phyloP scores from a whole-genome alignment of 306 rosid genomes.

The Arachis hypogaea region DNA sequence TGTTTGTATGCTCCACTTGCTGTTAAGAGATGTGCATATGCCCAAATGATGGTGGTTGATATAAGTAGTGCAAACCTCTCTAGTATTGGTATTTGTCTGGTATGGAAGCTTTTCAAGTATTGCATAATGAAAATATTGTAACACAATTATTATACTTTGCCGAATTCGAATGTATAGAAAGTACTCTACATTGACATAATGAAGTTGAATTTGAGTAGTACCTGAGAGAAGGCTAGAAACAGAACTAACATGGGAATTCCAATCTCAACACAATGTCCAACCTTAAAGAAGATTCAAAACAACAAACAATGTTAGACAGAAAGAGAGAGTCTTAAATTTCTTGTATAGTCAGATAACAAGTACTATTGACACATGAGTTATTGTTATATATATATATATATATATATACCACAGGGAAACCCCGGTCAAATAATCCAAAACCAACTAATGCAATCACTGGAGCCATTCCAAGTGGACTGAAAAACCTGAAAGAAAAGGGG shows the following conservation, averaged over 20 bases:
- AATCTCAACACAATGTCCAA: constrained; percentile 93
- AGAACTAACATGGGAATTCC: constrained; percentile 94
- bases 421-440: constrained; percentile 95
- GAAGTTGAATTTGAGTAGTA: constrained; percentile 35
- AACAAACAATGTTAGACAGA: not conserved
- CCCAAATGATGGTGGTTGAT: constrained; percentile 91
- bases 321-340: not conserved
- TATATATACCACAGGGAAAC: constrained; percentile 87
- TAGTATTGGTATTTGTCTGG: constrained; percentile 70
- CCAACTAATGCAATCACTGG: constrained; percentile 96
- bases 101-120: constrained; percentile 85
- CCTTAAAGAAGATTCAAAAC: constrained; percentile 51
- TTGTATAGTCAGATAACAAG: not conserved
- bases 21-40: constrained; percentile 97
- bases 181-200: constrained; percentile 14
- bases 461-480: constrained; percentile 99
- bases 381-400: not conserved
- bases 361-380: constrained; percentile 16
- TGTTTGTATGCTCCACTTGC: constrained; percentile 96
- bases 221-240: constrained; percentile 88
- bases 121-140: constrained; percentile 42
- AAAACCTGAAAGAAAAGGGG: constrained; percentile 62
- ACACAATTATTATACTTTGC: constrained; percentile 5
- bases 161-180: not conserved
- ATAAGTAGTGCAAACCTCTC: constrained; percentile 91